phyloP scores from a whole-genome alignment of 2,329 filamentous ascomycete genomes.

The Penicillium sp. region DNA sequence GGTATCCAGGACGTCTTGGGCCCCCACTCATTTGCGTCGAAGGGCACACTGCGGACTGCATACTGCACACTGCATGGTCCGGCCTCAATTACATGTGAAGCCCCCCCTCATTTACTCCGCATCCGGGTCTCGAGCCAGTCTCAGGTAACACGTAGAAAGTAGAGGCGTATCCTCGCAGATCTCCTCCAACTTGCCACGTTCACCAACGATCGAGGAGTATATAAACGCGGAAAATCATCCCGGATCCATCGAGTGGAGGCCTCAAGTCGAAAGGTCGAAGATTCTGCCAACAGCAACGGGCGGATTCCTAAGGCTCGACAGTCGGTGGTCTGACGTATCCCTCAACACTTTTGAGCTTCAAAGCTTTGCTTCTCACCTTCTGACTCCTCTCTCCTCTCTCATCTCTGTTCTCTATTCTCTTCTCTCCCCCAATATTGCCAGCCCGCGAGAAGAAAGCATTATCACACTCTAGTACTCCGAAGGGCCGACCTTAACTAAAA shows the following conservation, averaged over 20 bases:
- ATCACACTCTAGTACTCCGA: not conserved
- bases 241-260: not conserved
- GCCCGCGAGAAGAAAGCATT: not conserved
- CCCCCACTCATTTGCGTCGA: not conserved
- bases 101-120: conserved; percentile 18
- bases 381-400: not conserved
- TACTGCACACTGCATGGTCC: not conserved
- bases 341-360: conserved; percentile 11
- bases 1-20: not conserved
- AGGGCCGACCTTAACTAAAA: not conserved
- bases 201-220: too few relatives aligned
- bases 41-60: not conserved
- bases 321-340: conserved; percentile 5
- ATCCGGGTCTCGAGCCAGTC: not conserved
- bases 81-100: conserved; percentile 14
- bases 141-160: too few relatives aligned
- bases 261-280: not conserved
- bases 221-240: not conserved
- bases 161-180: too few relatives aligned
- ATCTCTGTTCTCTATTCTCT: not conserved
- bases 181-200: too few relatives aligned
- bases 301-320: conserved; percentile 5
- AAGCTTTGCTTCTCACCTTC: not conserved
- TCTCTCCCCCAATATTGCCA: not conserved
- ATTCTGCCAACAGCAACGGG: not conserved